phyloP scores from a whole-genome alignment of 1,284 basidiomycete species.

The Amylostereum chailletii region DNA sequence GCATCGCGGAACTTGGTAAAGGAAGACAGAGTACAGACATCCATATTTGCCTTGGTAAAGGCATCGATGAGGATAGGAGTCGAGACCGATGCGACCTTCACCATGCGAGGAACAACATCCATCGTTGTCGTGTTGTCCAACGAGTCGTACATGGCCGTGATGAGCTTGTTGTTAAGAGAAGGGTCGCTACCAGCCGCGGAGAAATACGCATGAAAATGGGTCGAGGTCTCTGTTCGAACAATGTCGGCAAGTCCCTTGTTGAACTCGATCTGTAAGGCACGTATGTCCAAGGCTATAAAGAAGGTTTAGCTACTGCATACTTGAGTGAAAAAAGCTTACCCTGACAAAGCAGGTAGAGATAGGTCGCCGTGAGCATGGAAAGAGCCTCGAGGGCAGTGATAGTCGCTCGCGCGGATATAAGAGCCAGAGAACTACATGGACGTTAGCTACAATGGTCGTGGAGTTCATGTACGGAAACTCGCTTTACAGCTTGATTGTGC shows the following conservation, averaged over 20 bases:
- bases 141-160: slow-evolving; percentile 34
- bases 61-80: slow-evolving; percentile 54
- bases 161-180: slow-evolving; percentile 26
- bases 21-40: slow-evolving; percentile 18
- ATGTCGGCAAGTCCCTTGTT: slow-evolving; percentile 38
- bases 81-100: slow-evolving; percentile 52
- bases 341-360: slow-evolving; percentile 73
- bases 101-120: slow-evolving; percentile 60
- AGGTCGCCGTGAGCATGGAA: slow-evolving; percentile 64
- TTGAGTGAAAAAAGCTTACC: slow-evolving; percentile 21
- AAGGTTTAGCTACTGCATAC: neutral
- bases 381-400: slow-evolving; percentile 70
- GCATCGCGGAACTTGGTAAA: slow-evolving; percentile 43
- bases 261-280: slow-evolving; percentile 64
- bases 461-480: slow-evolving; percentile 19
- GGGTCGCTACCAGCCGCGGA: slow-evolving; percentile 21
- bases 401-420: slow-evolving; percentile 75
- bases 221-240: slow-evolving; percentile 39
- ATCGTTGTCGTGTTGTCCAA: slow-evolving; percentile 64
- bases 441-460: neutral
- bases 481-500: slow-evolving; percentile 86
- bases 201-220: slow-evolving; percentile 36
- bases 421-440: slow-evolving; percentile 57
- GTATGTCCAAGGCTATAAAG: slow-evolving; percentile 58
- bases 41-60: slow-evolving; percentile 30